Evolutionary conservation across 352 stramenopile genomes (phyloP), one percentile per base, ranked within the genome.

Genomic region (Globisporangium takayamanum): DNA sequence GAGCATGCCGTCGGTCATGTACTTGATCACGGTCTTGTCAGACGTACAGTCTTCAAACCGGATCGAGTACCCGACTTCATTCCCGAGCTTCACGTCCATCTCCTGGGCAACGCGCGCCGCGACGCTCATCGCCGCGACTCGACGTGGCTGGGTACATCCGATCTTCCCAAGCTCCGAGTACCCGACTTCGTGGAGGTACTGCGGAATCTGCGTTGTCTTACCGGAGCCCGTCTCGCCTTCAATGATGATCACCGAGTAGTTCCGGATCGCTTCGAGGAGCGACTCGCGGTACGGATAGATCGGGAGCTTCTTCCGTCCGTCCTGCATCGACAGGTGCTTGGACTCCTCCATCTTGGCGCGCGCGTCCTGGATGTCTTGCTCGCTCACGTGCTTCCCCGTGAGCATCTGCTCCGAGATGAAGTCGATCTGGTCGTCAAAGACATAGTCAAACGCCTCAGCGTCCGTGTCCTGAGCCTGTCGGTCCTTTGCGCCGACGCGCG

Each of bases 1-100:
- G 25, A 99, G 73, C 96, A 99, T 99, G 69, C 97, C 98, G 70
- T 99, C 97, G 1, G 98, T 99, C 94, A 99, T 99, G 80, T 99
- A 99, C 72, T 98, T 97, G 56, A 99, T 92, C 28, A 95, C 71
- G 1, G 98, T 99, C 53, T 97, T 92, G 57, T 98, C 92, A 57
- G 84, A 98, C 25, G 97, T 99, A 64, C 96, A 99, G 72, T 99
- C 98, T 70, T 99, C 97, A 68, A 99, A 99, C 57, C 98, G 96
- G 65, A 99, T 99, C 30, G 88, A 96, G 73, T 99, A 99, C 0
- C 97, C 97, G 26, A 99, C 97, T 74, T 99, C 94, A 51, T 98
- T 90, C 14, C 97, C 97, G 6, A 99, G 70, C 63, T 97, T 96
- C 15, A 98, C 89, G 70, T 97, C 89, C 95, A 99, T 99, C 72